Evolutionary conservation across 352 stramenopile species (phyloP), one percentile per base, ranked within the genome.

Genomic region (Aphanomyces astaci): DNA sequence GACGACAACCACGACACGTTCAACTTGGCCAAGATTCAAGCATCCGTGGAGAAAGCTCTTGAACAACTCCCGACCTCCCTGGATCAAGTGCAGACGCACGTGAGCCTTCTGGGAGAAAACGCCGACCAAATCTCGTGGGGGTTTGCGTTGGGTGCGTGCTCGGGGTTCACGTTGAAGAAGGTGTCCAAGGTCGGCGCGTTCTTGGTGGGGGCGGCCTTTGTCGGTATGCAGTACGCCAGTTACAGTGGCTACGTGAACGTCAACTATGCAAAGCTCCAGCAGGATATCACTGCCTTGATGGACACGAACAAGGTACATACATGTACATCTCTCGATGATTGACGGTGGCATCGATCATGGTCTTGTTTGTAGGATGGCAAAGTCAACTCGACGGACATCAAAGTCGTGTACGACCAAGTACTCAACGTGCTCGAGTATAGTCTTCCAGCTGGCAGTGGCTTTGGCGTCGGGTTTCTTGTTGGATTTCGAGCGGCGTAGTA

Each of bases 201-300:
- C 51, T 73, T 92, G 13, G 67, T 97, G 33, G 92, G 92, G 31
- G 70, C 82, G 22, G 74, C 91, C 32, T 97, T 97, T 63, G 80
- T 97, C 22, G 68, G 86, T 19, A 76, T 97, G 73, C 92, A 98
- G 77, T 84, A 78, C 51, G 84, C 88, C 30, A 95, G 79, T 40
- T 96, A 94, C 72, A 82, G 77, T 31, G 93, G 90, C 30, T 97
- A 97, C 70, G 82, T 98, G 53, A 71, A 91, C 63, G 83, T 98
- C 22, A 81, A 98, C 76, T 96, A 96, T 81, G 82, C 88, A 57
- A 96, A 97, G 71, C 72, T 98, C 51, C 77, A 92, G 71, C 75
- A 85, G 4, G 85, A 96, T 66, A 52, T 92, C 30, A 81, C 78
- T 66, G 76, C 71, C 27, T 80, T 84, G 48, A 73, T 95, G 28